Percentiles rank a stretch among this genome's conserved stretches.
Evolutionary conservation across 805 yeast genomes (phyloP).

Genomic region (Debaryomyces tyrocola): DNA sequence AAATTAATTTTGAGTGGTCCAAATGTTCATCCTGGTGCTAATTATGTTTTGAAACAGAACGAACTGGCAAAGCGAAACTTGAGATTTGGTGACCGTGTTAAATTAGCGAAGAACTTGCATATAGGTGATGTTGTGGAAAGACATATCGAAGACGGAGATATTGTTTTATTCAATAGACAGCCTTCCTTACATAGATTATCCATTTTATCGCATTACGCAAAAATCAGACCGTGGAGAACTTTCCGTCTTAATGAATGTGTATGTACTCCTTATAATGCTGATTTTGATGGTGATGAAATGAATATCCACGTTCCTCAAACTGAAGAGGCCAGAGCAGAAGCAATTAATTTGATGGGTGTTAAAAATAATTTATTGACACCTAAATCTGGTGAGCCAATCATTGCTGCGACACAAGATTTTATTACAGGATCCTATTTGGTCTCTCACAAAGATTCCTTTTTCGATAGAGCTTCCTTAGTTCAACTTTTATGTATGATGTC

Average conservation of each 20-base stretch:
- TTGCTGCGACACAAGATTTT: conserved; percentile 99
- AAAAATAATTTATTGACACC: conserved; percentile 94
- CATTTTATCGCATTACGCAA: conserved; percentile 92
- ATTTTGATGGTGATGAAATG: conserved; percentile 99
- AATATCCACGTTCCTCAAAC: conserved; percentile 98
- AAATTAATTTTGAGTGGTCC: conserved; percentile 81
- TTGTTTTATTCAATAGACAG: conserved; percentile 94
- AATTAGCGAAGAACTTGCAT: conserved; percentile 71
- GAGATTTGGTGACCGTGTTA: conserved; percentile 81
- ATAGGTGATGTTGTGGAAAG: conserved; percentile 95
- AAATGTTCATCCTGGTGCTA: conserved; percentile 92
- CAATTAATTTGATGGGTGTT: conserved; percentile 98
- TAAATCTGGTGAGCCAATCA: conserved; percentile 97
- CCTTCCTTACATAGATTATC: conserved; percentile 96
- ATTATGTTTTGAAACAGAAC: conserved; percentile 77
- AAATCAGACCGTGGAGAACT: conserved; percentile 97
- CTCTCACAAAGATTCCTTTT: conserved; percentile 91
- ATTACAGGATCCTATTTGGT: conserved; percentile 94
- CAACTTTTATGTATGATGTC: conserved; percentile 94
- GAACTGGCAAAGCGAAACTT: conserved; percentile 86
- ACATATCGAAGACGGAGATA: conserved; percentile 95
- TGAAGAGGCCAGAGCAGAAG: conserved; percentile 98
- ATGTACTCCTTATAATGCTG: conserved; percentile 98
- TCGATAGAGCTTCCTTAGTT: conserved; percentile 79
- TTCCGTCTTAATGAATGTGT: conserved; percentile 97